A percentile compares a stretch with the other conserved stretches of the same genome.
Evolutionary conservation across 2,329 filamentous ascomycete genomes (phyloP).

Genomic region (Xylariaceae sp.): DNA sequence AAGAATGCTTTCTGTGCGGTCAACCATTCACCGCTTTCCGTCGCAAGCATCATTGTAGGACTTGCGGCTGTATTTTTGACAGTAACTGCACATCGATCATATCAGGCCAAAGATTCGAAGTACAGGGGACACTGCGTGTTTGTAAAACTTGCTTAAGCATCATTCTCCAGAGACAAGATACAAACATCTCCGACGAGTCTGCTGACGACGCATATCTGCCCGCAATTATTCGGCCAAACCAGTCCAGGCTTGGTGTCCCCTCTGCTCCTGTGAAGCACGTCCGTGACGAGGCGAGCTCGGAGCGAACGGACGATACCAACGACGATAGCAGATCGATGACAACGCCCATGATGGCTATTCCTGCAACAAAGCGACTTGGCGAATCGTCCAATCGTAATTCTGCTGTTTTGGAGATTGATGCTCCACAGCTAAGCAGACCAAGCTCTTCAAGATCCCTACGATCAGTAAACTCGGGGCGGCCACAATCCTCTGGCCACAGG

Average conservation of each 20-base stretch:
- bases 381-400: conserved; percentile 81
- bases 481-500: conserved; percentile 75
- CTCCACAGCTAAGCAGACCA: conserved; percentile 79
- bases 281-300: conserved; percentile 39
- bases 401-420: conserved; percentile 84
- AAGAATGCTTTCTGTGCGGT: conserved; percentile 91
- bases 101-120: conserved; percentile 79
- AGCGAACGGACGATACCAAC: conserved; percentile 42
- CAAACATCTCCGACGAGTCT: conserved; percentile 81
- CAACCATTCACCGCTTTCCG: conserved; percentile 89
- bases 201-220: conserved; percentile 68
- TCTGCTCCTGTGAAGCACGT: conserved; percentile 38
- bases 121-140: conserved; percentile 77
- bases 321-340: conserved; percentile 50
- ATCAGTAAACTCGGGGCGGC: conserved; percentile 63
- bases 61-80: conserved; percentile 97
- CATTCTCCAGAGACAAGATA: conserved; percentile 85
- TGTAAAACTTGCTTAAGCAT: conserved; percentile 91
- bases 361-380: conserved; percentile 59
- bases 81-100: conserved; percentile 94
- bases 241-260: conserved; percentile 40
- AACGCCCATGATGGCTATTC: conserved; percentile 70
- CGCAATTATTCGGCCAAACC: conserved; percentile 55
- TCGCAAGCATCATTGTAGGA: conserved; percentile 92
- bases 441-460: conserved; percentile 87